Conservation (phyloP, 805 yeast genomes). For the Lachancea waltii region DNA sequence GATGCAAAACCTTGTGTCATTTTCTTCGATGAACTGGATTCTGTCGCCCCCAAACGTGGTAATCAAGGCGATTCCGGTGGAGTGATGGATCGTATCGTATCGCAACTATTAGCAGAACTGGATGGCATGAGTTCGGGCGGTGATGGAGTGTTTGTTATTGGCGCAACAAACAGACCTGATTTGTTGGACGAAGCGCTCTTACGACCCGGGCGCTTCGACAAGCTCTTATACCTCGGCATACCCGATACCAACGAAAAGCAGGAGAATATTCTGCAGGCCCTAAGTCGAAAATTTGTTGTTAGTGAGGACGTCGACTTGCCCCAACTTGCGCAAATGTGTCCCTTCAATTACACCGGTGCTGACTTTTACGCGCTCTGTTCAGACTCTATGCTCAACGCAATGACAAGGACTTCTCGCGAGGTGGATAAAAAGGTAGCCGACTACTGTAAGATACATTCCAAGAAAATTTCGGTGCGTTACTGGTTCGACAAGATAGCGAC, state of each 20-base stretch:
- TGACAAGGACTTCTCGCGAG: constrained; percentile 78
- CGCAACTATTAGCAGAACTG: constrained; percentile 87
- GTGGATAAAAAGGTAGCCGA: constrained; percentile 59
- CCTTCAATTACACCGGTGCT: constrained; percentile 94
- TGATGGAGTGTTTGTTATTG: constrained; percentile 91
- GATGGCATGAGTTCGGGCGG: constrained; percentile 89
- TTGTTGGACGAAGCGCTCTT: constrained; percentile 86
- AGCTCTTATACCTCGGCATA: constrained; percentile 88
- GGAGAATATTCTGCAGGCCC: constrained; percentile 74
- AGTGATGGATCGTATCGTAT: constrained; percentile 97
- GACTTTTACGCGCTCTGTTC: constrained; percentile 95
- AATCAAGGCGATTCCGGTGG: constrained; percentile 99
- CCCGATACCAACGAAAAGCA: constrained; percentile 89
- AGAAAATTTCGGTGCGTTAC: constrained; percentile 60
- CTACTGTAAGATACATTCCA: constrained; percentile 42
- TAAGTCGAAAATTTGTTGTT: constrained; percentile 74
- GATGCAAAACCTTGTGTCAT: constrained; percentile 98
- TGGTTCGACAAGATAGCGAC: constrained; percentile 86
- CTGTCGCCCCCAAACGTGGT: constrained; percentile 97
- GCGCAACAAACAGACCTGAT: constrained; percentile 98
- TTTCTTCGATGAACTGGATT: constrained; percentile 94
- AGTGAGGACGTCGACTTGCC: constrained; percentile 52
- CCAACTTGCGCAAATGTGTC: constrained; percentile 60
- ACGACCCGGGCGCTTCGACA: constrained; percentile 93
- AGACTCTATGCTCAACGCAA: constrained; percentile 93